Evolutionary conservation across 768 basidiomycete genomes (phyloP), one percentile per base, ranked within the genome.

Genomic region (Artomyces pyxidatus): DNA sequence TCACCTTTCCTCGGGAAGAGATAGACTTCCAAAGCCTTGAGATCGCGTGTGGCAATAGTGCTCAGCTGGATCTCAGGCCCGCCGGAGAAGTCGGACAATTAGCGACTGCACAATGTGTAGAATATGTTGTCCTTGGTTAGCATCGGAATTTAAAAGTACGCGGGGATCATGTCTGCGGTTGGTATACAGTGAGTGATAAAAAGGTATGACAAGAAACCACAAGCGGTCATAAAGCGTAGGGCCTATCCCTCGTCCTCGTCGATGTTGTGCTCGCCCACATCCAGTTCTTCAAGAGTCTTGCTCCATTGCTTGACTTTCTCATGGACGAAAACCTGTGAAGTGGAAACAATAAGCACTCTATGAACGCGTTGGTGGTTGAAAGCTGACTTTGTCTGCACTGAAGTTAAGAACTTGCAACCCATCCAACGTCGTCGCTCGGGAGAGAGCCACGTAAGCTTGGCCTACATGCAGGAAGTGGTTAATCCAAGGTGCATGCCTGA

Each of bases 361-460:
- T n/a, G n/a, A n/a, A n/a, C 10, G 12, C 29, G 28, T 44, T n/a
- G 9, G 11, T 10, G 23, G 26, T 4, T 21, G 6, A 45, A 12
- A 32, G 47, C 60, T 38, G 59, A 88, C 91, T 75, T 90, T 92
- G 12, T 50, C 66, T 0, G 81, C 68, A 58, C 87, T 77, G 58
- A 95, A 94, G 57, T 85, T 77, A 17, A 90, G 71, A 3, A 93
- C 85, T 61, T 94, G 90, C 27, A 95, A 71, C 3, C 92, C 91
- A 3, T 88, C 81, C 47, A 95, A 69, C 4, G 77, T 82, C 0
- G 91, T 93, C 14, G 92, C 91, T 19, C 92, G 89, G 17, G 91
- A 94, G 17, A 92, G 74, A 4, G 88, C 88, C 25, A 93, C 89
- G 51, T 91, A 91, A n/a, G 88, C 87, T 71, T 92, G 89, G 27